Percentiles rank a stretch among this genome's conserved stretches.
Evolutionary conservation across 306 rosid species (phyloP).

Genomic region (Casuarina equisetifolia): DNA sequence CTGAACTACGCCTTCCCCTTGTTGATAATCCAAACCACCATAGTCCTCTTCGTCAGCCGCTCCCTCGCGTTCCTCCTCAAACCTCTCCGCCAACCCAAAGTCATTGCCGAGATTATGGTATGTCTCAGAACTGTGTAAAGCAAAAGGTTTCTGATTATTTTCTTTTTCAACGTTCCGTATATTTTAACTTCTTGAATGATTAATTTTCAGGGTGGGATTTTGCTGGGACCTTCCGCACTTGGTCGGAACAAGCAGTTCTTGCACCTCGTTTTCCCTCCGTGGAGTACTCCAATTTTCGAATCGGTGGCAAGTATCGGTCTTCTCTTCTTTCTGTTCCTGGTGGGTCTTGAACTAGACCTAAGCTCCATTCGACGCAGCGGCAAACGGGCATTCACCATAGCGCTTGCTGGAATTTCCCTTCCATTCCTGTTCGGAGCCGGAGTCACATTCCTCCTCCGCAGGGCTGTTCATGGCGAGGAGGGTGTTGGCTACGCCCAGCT

Average conservation of each 20-base stretch:
- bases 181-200: not conserved
- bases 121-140: not conserved
- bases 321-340: constrained; percentile 71
- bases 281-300: constrained; percentile 76
- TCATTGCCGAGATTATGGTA: constrained; percentile 76
- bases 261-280: constrained; percentile 52
- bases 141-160: too few relatives aligned
- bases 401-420: constrained; percentile 61
- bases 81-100: constrained; percentile 89
- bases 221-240: constrained; percentile 71
- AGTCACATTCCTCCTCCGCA: constrained; percentile 62
- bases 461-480: constrained; percentile 54
- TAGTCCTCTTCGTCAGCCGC: constrained; percentile 53
- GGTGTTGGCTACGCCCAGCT: constrained; percentile 53
- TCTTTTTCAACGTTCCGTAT: too few relatives aligned
- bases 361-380: constrained; percentile 71
- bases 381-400: constrained; percentile 50
- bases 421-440: constrained; percentile 74
- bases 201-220: constrained; percentile 65
- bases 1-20: constrained; percentile 74
- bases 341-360: constrained; percentile 69
- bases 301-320: constrained; percentile 78
- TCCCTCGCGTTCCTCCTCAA: constrained; percentile 65
- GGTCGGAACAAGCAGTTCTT: constrained; percentile 59
- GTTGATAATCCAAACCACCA: constrained; percentile 52